Conservation (phyloP, 2,329 filamentous ascomycete genomes). For the Phialemonium atrogriseum region DNA sequence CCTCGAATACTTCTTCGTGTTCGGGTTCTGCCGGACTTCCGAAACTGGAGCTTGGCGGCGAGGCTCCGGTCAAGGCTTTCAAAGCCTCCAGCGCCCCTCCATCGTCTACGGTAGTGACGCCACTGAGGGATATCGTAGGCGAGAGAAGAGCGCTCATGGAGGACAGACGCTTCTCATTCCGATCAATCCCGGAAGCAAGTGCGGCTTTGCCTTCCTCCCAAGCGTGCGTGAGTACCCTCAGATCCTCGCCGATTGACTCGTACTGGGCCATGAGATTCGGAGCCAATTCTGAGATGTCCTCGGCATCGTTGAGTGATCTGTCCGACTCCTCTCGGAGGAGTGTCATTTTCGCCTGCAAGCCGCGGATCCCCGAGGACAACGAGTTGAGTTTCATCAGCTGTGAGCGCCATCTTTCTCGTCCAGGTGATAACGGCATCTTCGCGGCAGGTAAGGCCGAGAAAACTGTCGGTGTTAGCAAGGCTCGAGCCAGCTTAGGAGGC, state of each 20-base stretch:
- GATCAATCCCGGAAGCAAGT: constrained; percentile 72
- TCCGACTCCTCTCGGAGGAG: constrained; percentile 85
- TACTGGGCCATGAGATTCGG: constrained; percentile 79
- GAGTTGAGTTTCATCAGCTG: constrained; percentile 84
- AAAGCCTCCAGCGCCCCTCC: constrained; percentile 52
- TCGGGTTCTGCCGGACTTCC: constrained; percentile 53
- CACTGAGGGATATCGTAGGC: constrained; percentile 56
- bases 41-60: constrained; percentile 36
- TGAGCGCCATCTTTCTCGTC: constrained; percentile 75
- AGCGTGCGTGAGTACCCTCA: constrained; percentile 70
- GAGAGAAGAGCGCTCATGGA: constrained; percentile 53
- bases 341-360: constrained; percentile 90
- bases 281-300: constrained; percentile 66
- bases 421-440: constrained; percentile 55
- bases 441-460: constrained; percentile 49
- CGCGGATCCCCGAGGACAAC: constrained; percentile 81
- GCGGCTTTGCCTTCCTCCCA: constrained; percentile 87
- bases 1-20: constrained; percentile 81
- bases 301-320: constrained; percentile 64
- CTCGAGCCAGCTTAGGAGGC: constrained; percentile 8
- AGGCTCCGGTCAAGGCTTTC: constrained; percentile 68
- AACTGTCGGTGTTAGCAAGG: constrained; percentile 24
- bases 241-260: constrained; percentile 84
- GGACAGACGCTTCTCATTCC: constrained; percentile 63
- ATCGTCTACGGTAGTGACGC: constrained; percentile 55